Evolutionary conservation across 768 basidiomycete species (phyloP), one percentile per base, ranked within the genome.

Genomic region (Termitomyces sp.): DNA sequence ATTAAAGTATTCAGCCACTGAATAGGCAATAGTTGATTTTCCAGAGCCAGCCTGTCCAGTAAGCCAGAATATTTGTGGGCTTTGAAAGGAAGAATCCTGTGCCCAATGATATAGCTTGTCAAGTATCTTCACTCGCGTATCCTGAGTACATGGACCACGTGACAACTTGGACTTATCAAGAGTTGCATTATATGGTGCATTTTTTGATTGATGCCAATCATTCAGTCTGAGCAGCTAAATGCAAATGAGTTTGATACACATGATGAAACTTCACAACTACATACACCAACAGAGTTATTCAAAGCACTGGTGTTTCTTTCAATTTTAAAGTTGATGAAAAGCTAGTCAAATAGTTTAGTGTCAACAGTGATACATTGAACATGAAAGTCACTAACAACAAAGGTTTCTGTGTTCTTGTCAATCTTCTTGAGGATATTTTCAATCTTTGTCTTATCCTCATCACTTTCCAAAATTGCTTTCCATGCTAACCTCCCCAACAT

Each of bases 161-260:
- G 1, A 0, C 3, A n/a, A 4, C 0, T 6, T 2, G 6, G 10
- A 2, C 6, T 31, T 18, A 31, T 48, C 13, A 1, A 31, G 4
- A 31, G 3, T 48, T 3, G 12, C 47, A 48, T 48, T 10, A 31
- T 48, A 48, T 12, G 2, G 5, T 48, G 42, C 42, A 13, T 2
- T 44, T 0, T 24, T 22, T 13, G 42, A 44, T 4, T 2, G 4
- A 3, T 44, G 22, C 42, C 20, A 44, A 5, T 3, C 15, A 2
- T 44, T 1, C 9, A 44, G 5, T 44, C 6, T 3, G 1, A 24
- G 22, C 1, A 4, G 0, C 42, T 44, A 24, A 6, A n/a, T 13
- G 10, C 5, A 22, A 22, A 24, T 22, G 4, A n/a, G 5, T 24
- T 22, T 5, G 22, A 12, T 13, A 44, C 5, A 13, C 20, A 1